These are phyloP conservation scores for Clonostachys sp. DNA, from an alignment of 2,329 filamentous ascomycete species.

Conservation along the genomic window DNA sequence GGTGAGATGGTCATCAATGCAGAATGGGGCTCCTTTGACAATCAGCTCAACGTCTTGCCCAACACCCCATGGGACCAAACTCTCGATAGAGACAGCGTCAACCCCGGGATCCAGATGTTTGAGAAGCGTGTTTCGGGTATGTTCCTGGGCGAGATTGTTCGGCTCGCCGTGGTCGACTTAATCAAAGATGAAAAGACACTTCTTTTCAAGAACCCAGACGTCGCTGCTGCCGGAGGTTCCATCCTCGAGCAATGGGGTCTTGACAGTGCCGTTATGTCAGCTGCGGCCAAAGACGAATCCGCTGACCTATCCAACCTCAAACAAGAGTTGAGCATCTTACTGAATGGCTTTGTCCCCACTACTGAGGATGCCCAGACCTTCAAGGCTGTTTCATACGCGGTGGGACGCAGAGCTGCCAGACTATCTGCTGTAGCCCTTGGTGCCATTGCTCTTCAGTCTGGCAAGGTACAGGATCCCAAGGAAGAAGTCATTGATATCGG, in stretches of 20 bases:
- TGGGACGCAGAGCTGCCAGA: slow-evolving; percentile 84
- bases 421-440: slow-evolving; percentile 85
- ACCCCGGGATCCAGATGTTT: slow-evolving; percentile 96
- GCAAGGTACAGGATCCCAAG: slow-evolving; percentile 57
- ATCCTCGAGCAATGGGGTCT: slow-evolving; percentile 83
- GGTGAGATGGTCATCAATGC: slow-evolving; percentile 98
- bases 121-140: slow-evolving; percentile 98
- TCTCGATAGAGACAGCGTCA: slow-evolving; percentile 76
- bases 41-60: slow-evolving; percentile 82
- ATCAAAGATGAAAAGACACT: slow-evolving; percentile 61
- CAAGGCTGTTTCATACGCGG: slow-evolving; percentile 74
- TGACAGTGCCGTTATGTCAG: slow-evolving; percentile 85
- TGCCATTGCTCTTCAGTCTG: slow-evolving; percentile 77
- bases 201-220: slow-evolving; percentile 62
- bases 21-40: slow-evolving; percentile 98
- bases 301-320: slow-evolving; percentile 69
- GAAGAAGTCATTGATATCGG: slow-evolving; percentile 82
- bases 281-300: slow-evolving; percentile 76
- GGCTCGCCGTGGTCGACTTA: slow-evolving; percentile 69
- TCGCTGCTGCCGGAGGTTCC: slow-evolving; percentile 36
- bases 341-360: slow-evolving; percentile 72
- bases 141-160: slow-evolving; percentile 93
- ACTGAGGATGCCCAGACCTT: slow-evolving; percentile 85
- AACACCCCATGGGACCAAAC: slow-evolving; percentile 77
- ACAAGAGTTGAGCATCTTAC: slow-evolving; percentile 70